Evolutionary conservation across 192 early-diverging fungal species (phyloP), one percentile per base, ranked within the genome.

Genomic region (Backusella luteola): DNA sequence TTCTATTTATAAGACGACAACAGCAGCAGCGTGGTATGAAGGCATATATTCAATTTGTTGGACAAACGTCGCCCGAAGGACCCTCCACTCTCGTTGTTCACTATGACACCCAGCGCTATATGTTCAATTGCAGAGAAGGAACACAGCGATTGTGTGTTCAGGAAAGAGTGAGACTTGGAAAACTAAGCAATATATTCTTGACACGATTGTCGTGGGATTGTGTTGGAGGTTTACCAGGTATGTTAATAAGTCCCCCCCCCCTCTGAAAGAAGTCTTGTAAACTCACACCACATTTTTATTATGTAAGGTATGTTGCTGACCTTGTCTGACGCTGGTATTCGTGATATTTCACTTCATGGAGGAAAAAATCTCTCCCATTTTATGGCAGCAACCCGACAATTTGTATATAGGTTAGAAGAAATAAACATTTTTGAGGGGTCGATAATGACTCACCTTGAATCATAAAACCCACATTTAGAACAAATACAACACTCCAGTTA

Each of bases 111-210:
- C 87, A 93, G 59, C 85, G 93, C 35, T 97, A 97, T 75, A 85
- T 98, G 82, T 94, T 98, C 88, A 98, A 98, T 85, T 96, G 94
- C 79, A 87, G 92, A 59, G 97, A 98, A 80, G 96, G 95, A 29
- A 92, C 90, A 2, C 97, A 98, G 82, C 89, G 97, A 52, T 80
- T 97, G 38, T 90, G 92, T 79, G 83, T 91, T 77, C 93, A 97
- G 81, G 88, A 95, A 72, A 89, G 86, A 70, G 78, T 93, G 59
- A 89, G 89, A 32, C 81, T 95, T 34, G 81, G 84, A 49, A 97
- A 95, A 83, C 73, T 94, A 34, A 87, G 87, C 39, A 90, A 91
- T 56, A 80, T 98, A 1, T 94, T 98, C 76, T 82, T 97, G 34
- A 94, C 96, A 4, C 85, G 93, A n/a, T 79, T 92, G 34, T 78